Conservation (phyloP, 345 rosid species). For the Murraya paniculata region DNA sequence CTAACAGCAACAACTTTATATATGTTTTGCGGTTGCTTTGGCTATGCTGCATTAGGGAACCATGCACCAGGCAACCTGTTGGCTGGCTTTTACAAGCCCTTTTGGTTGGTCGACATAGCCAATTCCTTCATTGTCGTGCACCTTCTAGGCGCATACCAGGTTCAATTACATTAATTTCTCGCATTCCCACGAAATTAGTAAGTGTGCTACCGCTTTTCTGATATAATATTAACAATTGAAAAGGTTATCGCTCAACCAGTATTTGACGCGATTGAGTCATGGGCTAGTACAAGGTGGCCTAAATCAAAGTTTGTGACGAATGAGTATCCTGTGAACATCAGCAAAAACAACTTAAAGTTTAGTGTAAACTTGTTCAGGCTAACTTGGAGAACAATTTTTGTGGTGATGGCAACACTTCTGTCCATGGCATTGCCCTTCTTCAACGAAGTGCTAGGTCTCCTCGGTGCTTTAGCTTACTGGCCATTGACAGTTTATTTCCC, state of each 20-base stretch:
- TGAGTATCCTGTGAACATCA: neutral
- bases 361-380: conserved; percentile 16
- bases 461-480: conserved; percentile 27
- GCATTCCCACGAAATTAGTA: too few species aligned
- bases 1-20: conserved; percentile 40
- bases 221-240: neutral
- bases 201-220: too few species aligned
- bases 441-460: conserved; percentile 26
- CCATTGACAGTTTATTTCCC: conserved; percentile 34
- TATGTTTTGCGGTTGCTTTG: conserved; percentile 22
- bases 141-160: conserved; percentile 20
- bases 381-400: conserved; percentile 24
- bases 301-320: conserved; percentile 10
- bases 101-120: conserved; percentile 19
- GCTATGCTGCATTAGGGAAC: conserved; percentile 19
- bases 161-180: neutral
- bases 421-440: conserved; percentile 32
- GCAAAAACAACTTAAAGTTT: neutral
- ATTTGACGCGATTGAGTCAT: conserved; percentile 14
- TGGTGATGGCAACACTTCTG: conserved; percentile 13
- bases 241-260: conserved; percentile 27
- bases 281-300: conserved; percentile 23
- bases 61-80: conserved; percentile 16
- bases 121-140: conserved; percentile 17
- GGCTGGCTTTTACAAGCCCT: conserved; percentile 21